These are phyloP conservation scores for Colletotrichum cuscutae DNA, from an alignment of 2,329 filamentous ascomycete species.

Conservation along the genomic window DNA sequence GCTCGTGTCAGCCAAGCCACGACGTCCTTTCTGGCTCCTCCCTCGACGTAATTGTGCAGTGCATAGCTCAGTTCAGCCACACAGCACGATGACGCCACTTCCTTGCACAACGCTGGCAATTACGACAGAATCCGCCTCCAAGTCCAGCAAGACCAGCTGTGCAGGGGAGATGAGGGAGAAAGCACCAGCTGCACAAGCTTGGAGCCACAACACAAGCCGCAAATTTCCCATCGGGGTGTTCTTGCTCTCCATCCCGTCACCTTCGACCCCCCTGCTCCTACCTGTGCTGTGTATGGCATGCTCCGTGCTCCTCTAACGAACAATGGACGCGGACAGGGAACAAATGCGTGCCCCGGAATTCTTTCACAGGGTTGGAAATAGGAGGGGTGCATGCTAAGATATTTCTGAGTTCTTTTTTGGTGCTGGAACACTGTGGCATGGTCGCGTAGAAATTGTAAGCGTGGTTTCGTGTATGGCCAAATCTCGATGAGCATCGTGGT, in stretches of 20 bases:
- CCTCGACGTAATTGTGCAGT: slow-evolving; percentile 31
- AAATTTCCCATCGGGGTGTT: slow-evolving; percentile 6
- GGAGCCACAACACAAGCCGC: background rate
- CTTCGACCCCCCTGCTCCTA: background rate
- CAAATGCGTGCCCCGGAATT: background rate
- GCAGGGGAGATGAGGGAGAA: background rate
- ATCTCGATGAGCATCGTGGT: slow-evolving; percentile 21
- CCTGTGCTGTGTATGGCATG: background rate
- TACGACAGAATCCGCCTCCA: slow-evolving; percentile 3
- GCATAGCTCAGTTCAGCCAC: slow-evolving; percentile 23
- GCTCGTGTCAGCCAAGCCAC: background rate
- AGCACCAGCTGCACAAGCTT: slow-evolving; percentile 2
- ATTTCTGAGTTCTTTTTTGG: background rate
- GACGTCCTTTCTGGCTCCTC: background rate
- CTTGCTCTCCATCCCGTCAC: background rate
- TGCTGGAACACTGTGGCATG: background rate
- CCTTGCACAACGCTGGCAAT: slow-evolving; percentile 22
- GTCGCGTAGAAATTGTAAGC: background rate
- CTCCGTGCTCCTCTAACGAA: background rate
- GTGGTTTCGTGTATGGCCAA: slow-evolving; percentile 6
- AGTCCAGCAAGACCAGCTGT: background rate
- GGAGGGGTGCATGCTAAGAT: slow-evolving; percentile 10
- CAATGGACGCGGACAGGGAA: background rate
- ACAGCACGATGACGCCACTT: slow-evolving; percentile 30
- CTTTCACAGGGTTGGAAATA: background rate